Evolutionary conservation across 306 rosid species (phyloP).

Genomic region (Pterocarpus santalinus): DNA sequence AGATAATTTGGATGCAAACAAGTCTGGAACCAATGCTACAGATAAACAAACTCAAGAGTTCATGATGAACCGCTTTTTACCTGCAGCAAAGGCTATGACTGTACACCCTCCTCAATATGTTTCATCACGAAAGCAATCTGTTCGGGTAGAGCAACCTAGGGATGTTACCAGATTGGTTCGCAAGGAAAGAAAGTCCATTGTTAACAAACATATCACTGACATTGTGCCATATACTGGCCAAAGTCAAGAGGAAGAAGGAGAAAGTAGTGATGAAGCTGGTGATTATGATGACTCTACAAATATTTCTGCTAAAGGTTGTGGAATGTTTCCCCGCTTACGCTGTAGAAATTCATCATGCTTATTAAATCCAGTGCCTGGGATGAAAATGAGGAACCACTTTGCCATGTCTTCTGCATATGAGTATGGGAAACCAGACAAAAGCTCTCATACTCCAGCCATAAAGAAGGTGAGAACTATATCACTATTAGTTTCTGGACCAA

Average conservation of each 20-base stretch:
- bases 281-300: slow-evolving; percentile 53
- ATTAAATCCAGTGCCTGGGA: slow-evolving; percentile 63
- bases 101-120: slow-evolving; percentile 66
- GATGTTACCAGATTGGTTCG: slow-evolving; percentile 55
- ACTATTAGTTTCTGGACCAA: slow-evolving; percentile 24
- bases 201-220: slow-evolving; percentile 51
- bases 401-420: slow-evolving; percentile 49
- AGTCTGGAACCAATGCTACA: slow-evolving; percentile 55
- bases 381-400: slow-evolving; percentile 61
- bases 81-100: slow-evolving; percentile 95
- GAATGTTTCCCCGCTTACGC: slow-evolving; percentile 68
- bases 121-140: slow-evolving; percentile 54
- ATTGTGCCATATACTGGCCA: slow-evolving; percentile 56
- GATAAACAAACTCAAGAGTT: slow-evolving; percentile 81
- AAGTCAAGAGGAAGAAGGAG: slow-evolving; percentile 57
- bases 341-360: slow-evolving; percentile 68
- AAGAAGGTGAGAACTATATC: slow-evolving; percentile 65
- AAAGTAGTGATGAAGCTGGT: slow-evolving; percentile 67
- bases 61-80: slow-evolving; percentile 92
- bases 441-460: slow-evolving; percentile 53
- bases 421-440: slow-evolving; percentile 55
- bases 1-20: slow-evolving; percentile 58
- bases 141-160: slow-evolving; percentile 59
- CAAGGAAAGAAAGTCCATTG: slow-evolving; percentile 55
- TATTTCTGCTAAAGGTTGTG: slow-evolving; percentile 79